These are phyloP conservation scores for Tetrahymena elliotti DNA, from an alignment of 73 alveolate species.

Conservation along the genomic window DNA sequence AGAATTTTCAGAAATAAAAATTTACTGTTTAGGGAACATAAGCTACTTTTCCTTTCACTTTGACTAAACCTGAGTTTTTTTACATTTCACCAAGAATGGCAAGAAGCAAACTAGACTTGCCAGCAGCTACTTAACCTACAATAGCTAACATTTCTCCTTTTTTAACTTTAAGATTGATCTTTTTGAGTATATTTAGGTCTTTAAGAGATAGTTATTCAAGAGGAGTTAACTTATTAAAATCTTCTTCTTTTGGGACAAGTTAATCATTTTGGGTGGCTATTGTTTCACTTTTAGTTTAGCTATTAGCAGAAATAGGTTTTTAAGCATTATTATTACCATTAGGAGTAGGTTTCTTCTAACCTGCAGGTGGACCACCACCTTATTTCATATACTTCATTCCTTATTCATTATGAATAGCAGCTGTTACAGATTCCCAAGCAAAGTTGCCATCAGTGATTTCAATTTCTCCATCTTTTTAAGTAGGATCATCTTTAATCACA, in stretches of 20 bases:
- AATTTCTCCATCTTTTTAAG: neutral
- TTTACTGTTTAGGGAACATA: neutral
- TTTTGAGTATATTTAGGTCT: slow-evolving; percentile 30
- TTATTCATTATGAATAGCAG: neutral
- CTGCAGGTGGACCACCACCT: neutral
- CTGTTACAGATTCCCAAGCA: neutral
- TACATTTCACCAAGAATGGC: slow-evolving; percentile 2
- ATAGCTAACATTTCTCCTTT: slow-evolving; percentile 71
- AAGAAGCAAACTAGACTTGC: slow-evolving; percentile 67
- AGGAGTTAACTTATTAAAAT: neutral
- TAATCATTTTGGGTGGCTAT: neutral
- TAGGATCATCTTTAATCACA: neutral
- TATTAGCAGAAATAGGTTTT: neutral
- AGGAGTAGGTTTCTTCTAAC: neutral
- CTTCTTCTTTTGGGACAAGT: neutral
- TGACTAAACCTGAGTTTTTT: neutral
- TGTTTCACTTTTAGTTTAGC: too few species aligned
- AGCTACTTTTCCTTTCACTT: neutral
- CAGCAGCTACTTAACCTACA: slow-evolving; percentile 91
- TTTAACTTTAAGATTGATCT: slow-evolving; percentile 50
- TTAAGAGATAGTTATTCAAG: neutral
- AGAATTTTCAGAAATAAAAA: neutral
- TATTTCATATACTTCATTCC: neutral
- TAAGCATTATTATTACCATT: neutral
- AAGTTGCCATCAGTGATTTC: neutral